Conservation (phyloP, 805 yeast genomes). For the Starmerella cellae region DNA sequence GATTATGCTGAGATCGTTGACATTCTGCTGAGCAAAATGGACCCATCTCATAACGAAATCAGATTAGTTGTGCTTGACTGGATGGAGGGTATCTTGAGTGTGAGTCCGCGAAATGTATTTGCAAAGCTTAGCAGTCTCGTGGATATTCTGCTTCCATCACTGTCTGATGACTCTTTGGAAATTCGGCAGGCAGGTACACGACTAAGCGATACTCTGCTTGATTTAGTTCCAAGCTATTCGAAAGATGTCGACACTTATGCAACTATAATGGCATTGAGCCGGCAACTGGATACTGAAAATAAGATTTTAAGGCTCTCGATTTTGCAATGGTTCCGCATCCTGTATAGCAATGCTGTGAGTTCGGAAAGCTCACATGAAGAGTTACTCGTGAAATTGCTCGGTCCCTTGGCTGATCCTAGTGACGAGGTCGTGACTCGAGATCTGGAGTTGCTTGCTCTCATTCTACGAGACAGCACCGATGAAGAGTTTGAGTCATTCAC, state of each 20-base stretch:
- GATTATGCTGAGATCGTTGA: slow-evolving; percentile 71
- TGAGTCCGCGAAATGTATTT: slow-evolving; percentile 63
- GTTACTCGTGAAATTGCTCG: slow-evolving; percentile 34
- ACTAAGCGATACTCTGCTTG: slow-evolving; percentile 46
- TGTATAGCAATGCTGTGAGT: slow-evolving; percentile 35
- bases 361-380: slow-evolving; percentile 44
- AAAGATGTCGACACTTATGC: slow-evolving; percentile 37
- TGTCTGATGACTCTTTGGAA: slow-evolving; percentile 40
- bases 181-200: slow-evolving; percentile 42
- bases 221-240: slow-evolving; percentile 33
- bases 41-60: slow-evolving; percentile 59
- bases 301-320: slow-evolving; percentile 74
- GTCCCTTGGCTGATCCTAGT: slow-evolving; percentile 59
- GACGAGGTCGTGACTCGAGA: slow-evolving; percentile 68
- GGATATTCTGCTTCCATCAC: slow-evolving; percentile 49
- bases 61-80: slow-evolving; percentile 70
- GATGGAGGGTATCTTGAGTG: slow-evolving; percentile 59
- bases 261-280: slow-evolving; percentile 56
- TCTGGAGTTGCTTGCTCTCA: slow-evolving; percentile 55
- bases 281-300: slow-evolving; percentile 60
- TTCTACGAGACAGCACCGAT: slow-evolving; percentile 59
- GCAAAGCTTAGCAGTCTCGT: slow-evolving; percentile 64
- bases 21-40: slow-evolving; percentile 67
- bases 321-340: slow-evolving; percentile 76
- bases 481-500: slow-evolving; percentile 64